These are phyloP conservation scores for Candida freyschussii DNA, from an alignment of 1,139 yeast species.

Conservation along the genomic window DNA sequence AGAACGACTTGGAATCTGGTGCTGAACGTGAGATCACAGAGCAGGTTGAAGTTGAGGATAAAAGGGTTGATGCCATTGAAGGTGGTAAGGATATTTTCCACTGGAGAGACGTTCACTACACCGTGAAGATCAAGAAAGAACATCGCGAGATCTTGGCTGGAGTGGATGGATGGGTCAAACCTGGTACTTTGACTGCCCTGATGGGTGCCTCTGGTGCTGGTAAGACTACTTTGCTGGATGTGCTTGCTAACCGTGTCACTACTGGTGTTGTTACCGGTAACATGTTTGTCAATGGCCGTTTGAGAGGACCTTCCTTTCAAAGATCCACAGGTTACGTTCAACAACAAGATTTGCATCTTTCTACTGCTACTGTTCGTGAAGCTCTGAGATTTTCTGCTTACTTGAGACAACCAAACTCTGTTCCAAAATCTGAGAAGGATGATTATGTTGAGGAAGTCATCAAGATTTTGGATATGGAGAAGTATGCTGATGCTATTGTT, in stretches of 20 bases:
- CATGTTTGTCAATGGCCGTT: slow-evolving; percentile 67
- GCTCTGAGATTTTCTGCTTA: slow-evolving; percentile 69
- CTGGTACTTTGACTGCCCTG: slow-evolving; percentile 68
- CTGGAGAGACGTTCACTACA: slow-evolving; percentile 76
- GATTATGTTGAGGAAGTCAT: slow-evolving; percentile 70
- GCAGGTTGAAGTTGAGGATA: slow-evolving; percentile 19
- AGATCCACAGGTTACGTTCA: slow-evolving; percentile 81
- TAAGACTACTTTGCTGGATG: slow-evolving; percentile 72
- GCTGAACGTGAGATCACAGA: slow-evolving; percentile 16
- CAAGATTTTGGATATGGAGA: slow-evolving; percentile 63
- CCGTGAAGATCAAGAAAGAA: slow-evolving; percentile 61
- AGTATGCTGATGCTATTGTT: slow-evolving; percentile 75
- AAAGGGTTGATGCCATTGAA: slow-evolving; percentile 23
- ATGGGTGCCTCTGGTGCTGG: slow-evolving; percentile 94
- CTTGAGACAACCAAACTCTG: slow-evolving; percentile 60
- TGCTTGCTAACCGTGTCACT: slow-evolving; percentile 72
- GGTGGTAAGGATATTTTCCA: slow-evolving; percentile 53
- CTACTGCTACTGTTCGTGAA: slow-evolving; percentile 76
- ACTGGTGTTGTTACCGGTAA: slow-evolving; percentile 75
- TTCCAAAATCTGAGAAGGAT: slow-evolving; percentile 54
- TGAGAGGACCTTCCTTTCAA: slow-evolving; percentile 69
- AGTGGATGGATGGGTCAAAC: slow-evolving; percentile 83
- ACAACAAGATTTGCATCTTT: slow-evolving; percentile 74
- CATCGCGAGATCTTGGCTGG: slow-evolving; percentile 59
- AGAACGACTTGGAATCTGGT: slow-evolving; percentile 27